Evolutionary conservation across 2,329 filamentous ascomycete species (phyloP).

Genomic region (Helminthosporium solani): DNA sequence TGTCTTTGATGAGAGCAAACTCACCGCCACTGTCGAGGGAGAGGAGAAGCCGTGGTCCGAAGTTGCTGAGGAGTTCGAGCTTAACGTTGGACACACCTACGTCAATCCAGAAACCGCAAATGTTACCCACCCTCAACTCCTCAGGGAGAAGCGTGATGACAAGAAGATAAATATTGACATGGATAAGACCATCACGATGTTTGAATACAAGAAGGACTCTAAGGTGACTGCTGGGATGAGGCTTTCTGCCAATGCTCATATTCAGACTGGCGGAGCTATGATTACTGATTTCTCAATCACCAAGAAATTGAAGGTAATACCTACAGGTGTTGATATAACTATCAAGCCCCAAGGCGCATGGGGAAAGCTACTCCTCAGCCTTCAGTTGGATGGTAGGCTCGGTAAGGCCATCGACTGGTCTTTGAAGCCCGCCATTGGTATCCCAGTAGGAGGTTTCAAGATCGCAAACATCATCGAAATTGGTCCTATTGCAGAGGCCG

Average conservation of each 20-base stretch:
- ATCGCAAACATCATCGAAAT: conserved; percentile 20
- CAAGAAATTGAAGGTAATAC: conserved; percentile 7
- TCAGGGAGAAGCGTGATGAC: conserved; percentile 10
- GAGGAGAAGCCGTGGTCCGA: conserved; percentile 21
- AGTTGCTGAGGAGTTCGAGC: conserved; percentile 15
- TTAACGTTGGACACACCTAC: conserved; percentile 18
- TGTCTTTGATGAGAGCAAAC: conserved; percentile 17
- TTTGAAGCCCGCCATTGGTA: conserved; percentile 23
- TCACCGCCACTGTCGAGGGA: conserved; percentile 17
- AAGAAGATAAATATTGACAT: conserved; percentile 17
- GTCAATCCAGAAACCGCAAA: conserved; percentile 17
- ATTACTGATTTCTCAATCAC: conserved; percentile 23
- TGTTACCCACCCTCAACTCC: conserved; percentile 22
- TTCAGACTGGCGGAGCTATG: conserved; percentile 18
- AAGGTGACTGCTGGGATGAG: conserved; percentile 16
- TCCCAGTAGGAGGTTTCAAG: conserved; percentile 21
- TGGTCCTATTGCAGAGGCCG: conserved; percentile 24
- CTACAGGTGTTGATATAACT: conserved; percentile 14
- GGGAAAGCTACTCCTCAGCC: conserved; percentile 14
- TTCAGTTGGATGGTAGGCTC: conserved; percentile 20
- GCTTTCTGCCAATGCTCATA: conserved; percentile 19
- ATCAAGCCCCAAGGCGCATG: conserved; percentile 21
- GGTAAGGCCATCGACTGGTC: conserved; percentile 24
- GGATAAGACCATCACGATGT: conserved; percentile 16
- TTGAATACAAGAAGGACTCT: conserved; percentile 21